These are phyloP conservation scores for Limnanthes douglasii DNA, from an alignment of 345 rosid species.

Conservation along the genomic window DNA sequence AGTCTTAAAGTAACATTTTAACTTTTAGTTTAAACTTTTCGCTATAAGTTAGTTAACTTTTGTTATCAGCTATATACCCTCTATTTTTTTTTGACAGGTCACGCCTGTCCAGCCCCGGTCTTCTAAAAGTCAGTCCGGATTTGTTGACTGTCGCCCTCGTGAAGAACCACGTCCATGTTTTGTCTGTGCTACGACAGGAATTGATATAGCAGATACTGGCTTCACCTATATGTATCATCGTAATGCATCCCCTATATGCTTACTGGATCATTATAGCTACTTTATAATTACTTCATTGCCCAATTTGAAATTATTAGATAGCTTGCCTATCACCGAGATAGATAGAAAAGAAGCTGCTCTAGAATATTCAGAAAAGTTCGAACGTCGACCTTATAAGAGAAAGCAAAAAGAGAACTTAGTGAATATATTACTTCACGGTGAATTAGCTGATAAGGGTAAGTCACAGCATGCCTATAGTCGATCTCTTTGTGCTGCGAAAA, in stretches of 20 bases:
- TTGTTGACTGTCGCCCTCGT: too few relatives aligned
- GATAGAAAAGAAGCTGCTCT: slow-evolving; percentile 55
- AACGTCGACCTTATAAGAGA: slow-evolving; percentile 61
- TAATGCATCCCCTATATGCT: slow-evolving; percentile 81
- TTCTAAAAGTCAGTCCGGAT: too few relatives aligned
- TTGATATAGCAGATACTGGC: slow-evolving; percentile 29
- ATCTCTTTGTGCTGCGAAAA: slow-evolving; percentile 83
- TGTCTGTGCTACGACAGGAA: too few relatives aligned
- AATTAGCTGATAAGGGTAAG: slow-evolving; percentile 23
- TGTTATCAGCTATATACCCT: too few relatives aligned
- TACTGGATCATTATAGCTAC: slow-evolving; percentile 72
- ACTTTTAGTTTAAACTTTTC: too few relatives aligned
- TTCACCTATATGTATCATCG: slow-evolving; percentile 44
- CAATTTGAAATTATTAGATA: slow-evolving; percentile 56
- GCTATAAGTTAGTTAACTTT: too few relatives aligned
- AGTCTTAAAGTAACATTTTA: too few relatives aligned
- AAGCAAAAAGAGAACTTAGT: slow-evolving; percentile 56
- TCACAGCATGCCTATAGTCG: slow-evolving; percentile 47
- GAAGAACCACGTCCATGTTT: not conserved
- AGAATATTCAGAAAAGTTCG: slow-evolving; percentile 47
- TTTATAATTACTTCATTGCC: slow-evolving; percentile 75
- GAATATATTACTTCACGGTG: slow-evolving; percentile 56
- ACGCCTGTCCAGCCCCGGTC: too few relatives aligned
- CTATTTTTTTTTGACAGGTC: too few relatives aligned
- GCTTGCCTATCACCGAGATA: slow-evolving; percentile 44